phyloP scores from a whole-genome alignment of 1,284 basidiomycete genomes.

The Tilletiopsis washingtonensis region DNA sequence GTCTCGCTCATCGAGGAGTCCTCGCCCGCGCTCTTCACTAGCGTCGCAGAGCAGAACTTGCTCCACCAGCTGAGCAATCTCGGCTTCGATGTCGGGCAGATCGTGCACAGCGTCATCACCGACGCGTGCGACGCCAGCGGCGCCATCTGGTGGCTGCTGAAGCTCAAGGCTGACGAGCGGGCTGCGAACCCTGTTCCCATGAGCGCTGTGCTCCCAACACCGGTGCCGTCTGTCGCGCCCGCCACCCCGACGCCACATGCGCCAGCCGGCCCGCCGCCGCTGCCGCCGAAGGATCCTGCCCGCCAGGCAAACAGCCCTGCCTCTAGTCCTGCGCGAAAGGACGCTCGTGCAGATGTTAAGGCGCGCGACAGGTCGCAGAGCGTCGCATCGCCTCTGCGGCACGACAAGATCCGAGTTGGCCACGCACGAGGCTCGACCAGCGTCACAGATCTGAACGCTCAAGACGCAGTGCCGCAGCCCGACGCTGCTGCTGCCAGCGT shows the following conservation, averaged over 20 bases:
- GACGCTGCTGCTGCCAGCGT: neutral
- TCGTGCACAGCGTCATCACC: conserved; percentile 80
- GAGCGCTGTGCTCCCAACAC: neutral
- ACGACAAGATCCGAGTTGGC: too few relatives aligned
- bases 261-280: neutral
- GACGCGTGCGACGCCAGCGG: conserved; percentile 88
- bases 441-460: too few relatives aligned
- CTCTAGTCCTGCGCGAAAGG: too few relatives aligned
- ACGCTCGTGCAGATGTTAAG: too few relatives aligned
- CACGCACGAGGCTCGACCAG: too few relatives aligned
- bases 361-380: too few relatives aligned
- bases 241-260: neutral
- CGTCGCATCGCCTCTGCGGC: too few relatives aligned
- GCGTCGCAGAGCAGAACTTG: conserved; percentile 65
- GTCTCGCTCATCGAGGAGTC: conserved; percentile 62
- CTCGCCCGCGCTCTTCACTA: conserved; percentile 74
- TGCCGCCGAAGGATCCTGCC: conserved; percentile 9
- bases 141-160: conserved; percentile 93
- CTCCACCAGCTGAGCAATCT: conserved; percentile 66
- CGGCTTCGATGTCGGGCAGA: conserved; percentile 88
- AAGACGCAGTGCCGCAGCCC: conserved; percentile 1
- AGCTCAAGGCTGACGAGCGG: conserved; percentile 65
- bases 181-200: conserved; percentile 46
- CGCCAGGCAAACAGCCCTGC: too few relatives aligned
- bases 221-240: conserved; percentile 11